These are phyloP conservation scores for Geranium incanum DNA, from an alignment of 441 rosid genomes.

Conservation along the genomic window DNA sequence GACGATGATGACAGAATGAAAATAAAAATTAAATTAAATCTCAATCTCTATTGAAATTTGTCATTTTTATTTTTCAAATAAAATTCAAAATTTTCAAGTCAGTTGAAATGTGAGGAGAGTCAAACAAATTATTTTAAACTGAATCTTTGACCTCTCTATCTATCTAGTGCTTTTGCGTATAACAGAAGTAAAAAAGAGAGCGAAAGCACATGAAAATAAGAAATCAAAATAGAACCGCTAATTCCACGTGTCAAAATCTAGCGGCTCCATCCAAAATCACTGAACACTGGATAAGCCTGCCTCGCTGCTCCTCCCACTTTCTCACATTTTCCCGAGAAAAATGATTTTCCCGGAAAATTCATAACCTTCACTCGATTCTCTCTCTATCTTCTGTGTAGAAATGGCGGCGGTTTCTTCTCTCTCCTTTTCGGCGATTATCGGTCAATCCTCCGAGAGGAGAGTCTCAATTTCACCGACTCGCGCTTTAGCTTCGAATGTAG, in stretches of 20 bases:
- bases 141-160: too few species aligned
- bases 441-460: conserved; percentile 38
- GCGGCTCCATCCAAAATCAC: neutral
- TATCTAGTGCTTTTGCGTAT: too few species aligned
- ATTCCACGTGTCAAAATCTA: conserved; percentile 21
- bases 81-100: too few species aligned
- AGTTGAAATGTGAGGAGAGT: too few species aligned
- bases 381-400: neutral
- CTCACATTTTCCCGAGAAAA: conserved; percentile 19
- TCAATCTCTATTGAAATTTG: too few species aligned
- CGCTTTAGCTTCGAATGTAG: conserved; percentile 32
- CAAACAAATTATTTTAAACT: too few species aligned
- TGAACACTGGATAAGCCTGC: conserved; percentile 40
- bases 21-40: too few species aligned
- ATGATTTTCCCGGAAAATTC: neutral
- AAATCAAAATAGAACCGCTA: conserved; percentile 6
- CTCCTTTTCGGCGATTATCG: conserved; percentile 47
- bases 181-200: neutral
- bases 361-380: neutral
- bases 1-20: too few species aligned
- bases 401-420: conserved; percentile 75
- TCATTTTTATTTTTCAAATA: too few species aligned
- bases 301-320: conserved; percentile 20
- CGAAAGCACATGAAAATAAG: neutral
- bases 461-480: conserved; percentile 30